phyloP scores from a whole-genome alignment of 129 eudicot genomes.

The Gnaphalium uliginosum region DNA sequence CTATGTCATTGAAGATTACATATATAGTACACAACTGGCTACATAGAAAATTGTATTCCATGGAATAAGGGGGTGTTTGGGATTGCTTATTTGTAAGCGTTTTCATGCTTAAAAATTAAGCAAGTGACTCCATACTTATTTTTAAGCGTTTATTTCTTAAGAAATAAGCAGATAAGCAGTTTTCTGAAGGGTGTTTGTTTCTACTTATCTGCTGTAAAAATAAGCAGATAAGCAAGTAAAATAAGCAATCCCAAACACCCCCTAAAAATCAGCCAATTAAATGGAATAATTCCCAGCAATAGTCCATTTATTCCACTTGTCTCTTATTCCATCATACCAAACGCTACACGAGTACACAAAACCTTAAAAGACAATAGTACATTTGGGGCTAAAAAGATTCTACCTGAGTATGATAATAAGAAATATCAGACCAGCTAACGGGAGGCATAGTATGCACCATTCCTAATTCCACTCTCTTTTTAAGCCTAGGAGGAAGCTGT shows the following conservation, averaged over 20 bases:
- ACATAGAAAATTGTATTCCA: not conserved
- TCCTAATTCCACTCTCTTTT: conserved; percentile 77
- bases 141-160: no score
- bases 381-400: conserved; percentile 1
- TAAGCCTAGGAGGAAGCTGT: conserved; percentile 84
- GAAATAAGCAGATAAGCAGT: no score
- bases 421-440: conserved; percentile 95
- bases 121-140: no score
- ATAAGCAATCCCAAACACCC: no score
- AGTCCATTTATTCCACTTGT: not conserved
- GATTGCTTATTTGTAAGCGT: no score
- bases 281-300: not conserved
- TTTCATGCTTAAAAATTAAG: no score
- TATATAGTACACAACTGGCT: not conserved
- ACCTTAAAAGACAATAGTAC: not conserved
- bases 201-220: no score
- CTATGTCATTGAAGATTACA: not conserved
- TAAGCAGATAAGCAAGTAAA: no score
- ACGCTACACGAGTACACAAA: not conserved
- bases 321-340: conserved; percentile 6
- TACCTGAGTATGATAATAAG: conserved; percentile 87
- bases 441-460: conserved; percentile 74
- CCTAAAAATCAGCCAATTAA: not conserved
- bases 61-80: no score
- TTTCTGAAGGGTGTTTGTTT: no score